A percentile compares a stretch with the other conserved stretches of the same genome.
These are phyloP conservation scores for Thermothielavioides terrestris DNA, from an alignment of 495 filamentous ascomycete species.

Conservation along the genomic window DNA sequence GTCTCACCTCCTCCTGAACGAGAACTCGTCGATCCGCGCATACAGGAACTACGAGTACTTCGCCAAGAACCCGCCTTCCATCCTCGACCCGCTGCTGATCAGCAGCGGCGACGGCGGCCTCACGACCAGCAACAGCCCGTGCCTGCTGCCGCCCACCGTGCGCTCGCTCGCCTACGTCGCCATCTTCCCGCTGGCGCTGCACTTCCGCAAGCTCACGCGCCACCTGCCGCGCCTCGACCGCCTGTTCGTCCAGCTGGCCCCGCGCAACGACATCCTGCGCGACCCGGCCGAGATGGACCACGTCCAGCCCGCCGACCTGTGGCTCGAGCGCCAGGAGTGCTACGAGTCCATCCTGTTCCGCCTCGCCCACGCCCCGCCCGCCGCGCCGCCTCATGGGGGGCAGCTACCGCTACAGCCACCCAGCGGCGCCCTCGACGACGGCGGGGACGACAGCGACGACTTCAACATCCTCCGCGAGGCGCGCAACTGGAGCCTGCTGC, in stretches of 20 bases:
- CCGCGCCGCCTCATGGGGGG: too few species aligned
- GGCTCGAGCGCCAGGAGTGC: constrained; percentile 39
- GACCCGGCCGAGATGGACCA: constrained; percentile 29
- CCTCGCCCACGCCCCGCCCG: too few species aligned
- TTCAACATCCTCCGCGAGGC: too few species aligned
- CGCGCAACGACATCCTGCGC: constrained; percentile 29
- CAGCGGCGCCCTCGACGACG: not conserved
- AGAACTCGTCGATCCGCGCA: constrained; percentile 31
- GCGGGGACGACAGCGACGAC: not conserved
- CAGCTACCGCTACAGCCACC: too few species aligned
- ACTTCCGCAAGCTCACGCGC: constrained; percentile 28
- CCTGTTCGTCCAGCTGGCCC: constrained; percentile 39
- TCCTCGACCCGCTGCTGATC: constrained; percentile 31
- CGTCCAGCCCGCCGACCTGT: constrained; percentile 32
- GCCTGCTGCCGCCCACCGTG: constrained; percentile 29
- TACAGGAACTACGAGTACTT: constrained; percentile 35
- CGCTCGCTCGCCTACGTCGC: constrained; percentile 39
- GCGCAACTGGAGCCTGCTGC: constrained; percentile 31
- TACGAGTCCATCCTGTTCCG: constrained; percentile 35
- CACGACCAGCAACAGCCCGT: too few species aligned
- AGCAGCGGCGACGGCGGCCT: too few species aligned
- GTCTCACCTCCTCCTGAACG: constrained; percentile 36
- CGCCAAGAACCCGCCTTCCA: constrained; percentile 29
- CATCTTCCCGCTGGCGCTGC: constrained; percentile 36
- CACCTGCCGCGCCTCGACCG: constrained; percentile 32